Evolutionary conservation across 768 basidiomycete genomes (phyloP), one percentile per base, ranked within the genome.

Genomic region (Mycena leptocephala): DNA sequence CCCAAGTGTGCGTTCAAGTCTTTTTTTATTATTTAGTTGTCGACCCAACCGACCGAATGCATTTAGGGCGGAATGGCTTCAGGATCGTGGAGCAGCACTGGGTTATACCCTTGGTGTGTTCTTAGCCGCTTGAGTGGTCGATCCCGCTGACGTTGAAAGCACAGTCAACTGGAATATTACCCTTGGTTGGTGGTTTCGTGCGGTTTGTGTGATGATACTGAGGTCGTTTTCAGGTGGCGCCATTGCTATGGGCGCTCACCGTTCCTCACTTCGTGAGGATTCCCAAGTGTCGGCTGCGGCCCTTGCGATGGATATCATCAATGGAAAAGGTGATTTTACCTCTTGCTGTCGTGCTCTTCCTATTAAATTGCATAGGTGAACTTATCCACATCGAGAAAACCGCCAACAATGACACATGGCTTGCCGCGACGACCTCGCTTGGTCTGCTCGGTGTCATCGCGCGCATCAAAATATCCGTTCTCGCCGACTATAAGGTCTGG

Each of bases 111-210:
- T 85, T 22, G 84, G 85, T 84, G 48, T 41, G 80, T 62, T 5
- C 18, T 22, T 37, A 11, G 9, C 11, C 56, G 32, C 20, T 48
- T 35, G 16, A 26, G 16, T 20, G 59, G 11, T 39, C 2, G 6
- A 4, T 20, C 18, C 20, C 5, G 26, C 51, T 63, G 6, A 72
- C 41, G 13, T 30, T 41, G 3, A 22, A 4, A 28, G 5, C 6
- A 20, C 33, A 84, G 85, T 86, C 1, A 86, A 85, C 77, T 86
- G 85, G 85, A 86, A 86, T 68, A 86, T 86, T 43, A 85, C 83
- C 20, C 83, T 86, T 61, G 86, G 85, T 84, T 56, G 30, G 76
- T 53, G 24, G 18, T 18, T 20, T 10, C 46, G 3, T 48, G 14
- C 20, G 46, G 2, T 48, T 48, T 22, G 18, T 13, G 4, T 51